Conservation (phyloP, 2,329 filamentous ascomycete genomes). For the Colletotrichum godetiae region DNA sequence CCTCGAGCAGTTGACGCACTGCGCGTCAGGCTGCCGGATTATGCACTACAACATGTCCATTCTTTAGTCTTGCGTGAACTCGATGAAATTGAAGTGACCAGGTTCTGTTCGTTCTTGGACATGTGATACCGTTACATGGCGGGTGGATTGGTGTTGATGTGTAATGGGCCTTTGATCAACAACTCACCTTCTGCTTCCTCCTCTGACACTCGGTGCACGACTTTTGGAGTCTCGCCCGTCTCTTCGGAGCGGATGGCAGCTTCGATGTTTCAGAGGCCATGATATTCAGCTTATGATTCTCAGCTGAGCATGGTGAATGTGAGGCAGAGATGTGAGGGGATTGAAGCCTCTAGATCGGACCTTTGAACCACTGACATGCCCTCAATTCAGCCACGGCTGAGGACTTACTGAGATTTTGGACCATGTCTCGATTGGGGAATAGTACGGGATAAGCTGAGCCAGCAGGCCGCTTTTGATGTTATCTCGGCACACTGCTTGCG, state of each 20-base stretch:
- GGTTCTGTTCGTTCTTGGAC: neutral
- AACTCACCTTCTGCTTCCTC: constrained; percentile 37
- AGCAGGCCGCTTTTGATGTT: neutral
- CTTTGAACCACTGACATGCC: constrained; percentile 16
- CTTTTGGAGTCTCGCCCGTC: constrained; percentile 33
- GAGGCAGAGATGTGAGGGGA: constrained; percentile 10
- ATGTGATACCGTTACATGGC: neutral
- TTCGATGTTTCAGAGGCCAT: constrained; percentile 24
- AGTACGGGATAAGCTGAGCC: neutral
- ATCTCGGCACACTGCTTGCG: neutral
- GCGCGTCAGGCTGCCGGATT: constrained; percentile 17
- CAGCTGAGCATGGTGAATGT: neutral
- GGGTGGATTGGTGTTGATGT: neutral
- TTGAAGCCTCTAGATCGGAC: neutral
- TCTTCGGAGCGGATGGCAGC: constrained; percentile 12
- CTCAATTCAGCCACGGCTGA: constrained; percentile 29
- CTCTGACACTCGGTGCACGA: constrained; percentile 37
- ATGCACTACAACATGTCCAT: constrained; percentile 31
- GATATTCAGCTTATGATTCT: neutral
- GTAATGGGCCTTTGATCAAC: neutral
- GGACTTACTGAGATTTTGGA: neutral
- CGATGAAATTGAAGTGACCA: neutral
- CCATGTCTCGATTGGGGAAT: neutral
- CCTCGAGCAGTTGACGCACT: constrained; percentile 36
- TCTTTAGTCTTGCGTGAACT: neutral